Conservation (phyloP, 352 stramenopile species). For the Phytophthora lateralis region DNA sequence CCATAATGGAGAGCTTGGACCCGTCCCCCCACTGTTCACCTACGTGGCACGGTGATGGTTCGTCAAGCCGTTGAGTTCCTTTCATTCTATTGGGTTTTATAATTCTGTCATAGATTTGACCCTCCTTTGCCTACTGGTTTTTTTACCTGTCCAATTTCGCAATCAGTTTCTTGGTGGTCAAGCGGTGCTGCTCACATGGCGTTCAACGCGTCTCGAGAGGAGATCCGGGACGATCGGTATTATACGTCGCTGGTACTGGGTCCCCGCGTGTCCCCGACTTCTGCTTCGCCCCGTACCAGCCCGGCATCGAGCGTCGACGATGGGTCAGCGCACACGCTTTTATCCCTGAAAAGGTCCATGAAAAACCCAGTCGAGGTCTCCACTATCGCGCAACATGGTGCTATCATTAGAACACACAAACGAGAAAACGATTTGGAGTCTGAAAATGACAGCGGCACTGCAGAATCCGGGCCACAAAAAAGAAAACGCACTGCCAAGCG, state of each 20-base stretch:
- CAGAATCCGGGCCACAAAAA: conserved; percentile 6
- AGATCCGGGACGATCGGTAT: conserved; percentile 36
- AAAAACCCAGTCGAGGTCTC: conserved; percentile 7
- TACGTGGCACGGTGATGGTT: conserved; percentile 4
- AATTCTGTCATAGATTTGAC: background rate
- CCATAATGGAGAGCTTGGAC: conserved; percentile 37
- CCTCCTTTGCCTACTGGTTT: background rate
- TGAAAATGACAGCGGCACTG: conserved; percentile 8
- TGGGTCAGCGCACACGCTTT: conserved; percentile 29
- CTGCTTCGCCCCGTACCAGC: conserved; percentile 3
- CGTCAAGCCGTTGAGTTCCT: too few relatives aligned
- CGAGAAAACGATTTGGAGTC: conserved; percentile 15
- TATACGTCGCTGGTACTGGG: conserved; percentile 38
- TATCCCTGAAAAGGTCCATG: conserved; percentile 24
- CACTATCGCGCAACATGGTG: conserved; percentile 6
- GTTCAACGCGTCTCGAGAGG: conserved; percentile 15
- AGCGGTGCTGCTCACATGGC: conserved; percentile 6
- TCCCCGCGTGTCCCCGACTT: conserved; percentile 4
- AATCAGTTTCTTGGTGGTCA: conserved; percentile 1
- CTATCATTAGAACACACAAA: conserved; percentile 15
- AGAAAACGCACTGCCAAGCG: conserved; percentile 21
- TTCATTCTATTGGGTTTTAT: background rate
- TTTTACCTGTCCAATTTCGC: conserved; percentile 7
- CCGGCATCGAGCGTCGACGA: conserved; percentile 9
- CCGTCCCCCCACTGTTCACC: conserved; percentile 2